Percentiles rank a stretch among this genome's conserved stretches.
phyloP scores from a whole-genome alignment of 2,329 filamentous ascomycete species.

The Epichloe sp. region DNA sequence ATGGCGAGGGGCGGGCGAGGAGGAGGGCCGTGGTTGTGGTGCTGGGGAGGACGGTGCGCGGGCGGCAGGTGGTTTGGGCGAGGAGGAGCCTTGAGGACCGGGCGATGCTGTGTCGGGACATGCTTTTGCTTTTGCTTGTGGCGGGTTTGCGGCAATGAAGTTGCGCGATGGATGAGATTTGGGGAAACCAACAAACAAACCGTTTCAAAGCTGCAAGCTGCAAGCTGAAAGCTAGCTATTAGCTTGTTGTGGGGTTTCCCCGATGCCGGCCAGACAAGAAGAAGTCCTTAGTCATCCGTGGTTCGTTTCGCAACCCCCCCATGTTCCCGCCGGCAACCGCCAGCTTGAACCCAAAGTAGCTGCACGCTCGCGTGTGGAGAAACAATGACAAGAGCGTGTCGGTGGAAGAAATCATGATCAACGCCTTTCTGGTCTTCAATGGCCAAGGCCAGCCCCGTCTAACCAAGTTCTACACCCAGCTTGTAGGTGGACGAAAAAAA shows the following conservation, averaged over 20 bases:
- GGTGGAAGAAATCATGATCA: constrained; percentile 61
- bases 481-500: constrained; percentile 39
- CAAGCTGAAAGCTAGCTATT: too few relatives aligned
- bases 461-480: constrained; percentile 97
- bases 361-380: not conserved
- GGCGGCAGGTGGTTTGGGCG: constrained; percentile 19
- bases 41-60: constrained; percentile 12
- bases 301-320: not conserved
- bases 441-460: constrained; percentile 92
- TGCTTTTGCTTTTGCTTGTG: constrained; percentile 4
- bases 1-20: constrained; percentile 1
- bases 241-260: too few relatives aligned
- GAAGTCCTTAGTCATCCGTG: too few relatives aligned
- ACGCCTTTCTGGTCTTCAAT: constrained; percentile 97
- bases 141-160: not conserved
- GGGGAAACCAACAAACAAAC: too few relatives aligned
- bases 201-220: too few relatives aligned
- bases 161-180: not conserved
- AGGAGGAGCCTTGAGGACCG: constrained; percentile 26
- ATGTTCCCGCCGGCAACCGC: not conserved
- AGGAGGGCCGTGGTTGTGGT: not conserved
- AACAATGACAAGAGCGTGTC: not conserved
- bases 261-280: too few relatives aligned
- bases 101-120: constrained; percentile 21
- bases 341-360: too few relatives aligned